Conservation (phyloP, 257 asterid genomes). For the Nicotiana benthamiana region DNA sequence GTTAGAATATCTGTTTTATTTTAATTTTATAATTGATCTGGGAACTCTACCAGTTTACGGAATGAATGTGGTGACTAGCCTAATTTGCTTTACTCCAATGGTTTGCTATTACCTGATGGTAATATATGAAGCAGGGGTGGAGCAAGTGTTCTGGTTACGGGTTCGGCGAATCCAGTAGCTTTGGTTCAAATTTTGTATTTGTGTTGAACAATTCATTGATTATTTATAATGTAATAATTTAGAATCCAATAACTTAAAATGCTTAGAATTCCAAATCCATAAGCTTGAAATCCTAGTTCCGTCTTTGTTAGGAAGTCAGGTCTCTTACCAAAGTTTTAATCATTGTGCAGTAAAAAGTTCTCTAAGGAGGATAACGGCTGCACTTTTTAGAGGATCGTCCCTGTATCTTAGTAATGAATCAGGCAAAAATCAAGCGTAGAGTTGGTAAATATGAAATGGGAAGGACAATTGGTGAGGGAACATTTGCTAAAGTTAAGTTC, state of each 20-base stretch:
- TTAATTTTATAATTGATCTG: background rate
- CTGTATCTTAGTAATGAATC: slow-evolving; percentile 41
- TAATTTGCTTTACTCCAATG: background rate
- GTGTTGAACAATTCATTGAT: no score
- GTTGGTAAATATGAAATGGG: slow-evolving; percentile 90
- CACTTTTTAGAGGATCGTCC: slow-evolving; percentile 1
- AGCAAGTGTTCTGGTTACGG: no score
- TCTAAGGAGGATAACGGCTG: slow-evolving; percentile 2
- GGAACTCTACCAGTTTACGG: background rate
- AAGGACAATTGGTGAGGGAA: slow-evolving; percentile 90
- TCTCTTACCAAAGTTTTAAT: background rate
- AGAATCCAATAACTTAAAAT: no score
- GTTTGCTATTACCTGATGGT: no score
- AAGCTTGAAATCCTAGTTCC: no score
- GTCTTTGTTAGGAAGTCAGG: background rate
- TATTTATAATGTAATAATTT: no score
- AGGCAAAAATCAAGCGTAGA: slow-evolving; percentile 50
- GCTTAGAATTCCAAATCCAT: no score
- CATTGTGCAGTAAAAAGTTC: slow-evolving; percentile 23
- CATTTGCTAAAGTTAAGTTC: slow-evolving; percentile 89
- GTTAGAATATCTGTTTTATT: background rate
- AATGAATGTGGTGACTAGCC: background rate
- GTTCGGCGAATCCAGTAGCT: no score
- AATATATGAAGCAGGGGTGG: no score
- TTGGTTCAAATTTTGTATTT: no score